Conservation (phyloP, 192 early-diverging fungal species). For the Hyaloraphidium curvatum region DNA sequence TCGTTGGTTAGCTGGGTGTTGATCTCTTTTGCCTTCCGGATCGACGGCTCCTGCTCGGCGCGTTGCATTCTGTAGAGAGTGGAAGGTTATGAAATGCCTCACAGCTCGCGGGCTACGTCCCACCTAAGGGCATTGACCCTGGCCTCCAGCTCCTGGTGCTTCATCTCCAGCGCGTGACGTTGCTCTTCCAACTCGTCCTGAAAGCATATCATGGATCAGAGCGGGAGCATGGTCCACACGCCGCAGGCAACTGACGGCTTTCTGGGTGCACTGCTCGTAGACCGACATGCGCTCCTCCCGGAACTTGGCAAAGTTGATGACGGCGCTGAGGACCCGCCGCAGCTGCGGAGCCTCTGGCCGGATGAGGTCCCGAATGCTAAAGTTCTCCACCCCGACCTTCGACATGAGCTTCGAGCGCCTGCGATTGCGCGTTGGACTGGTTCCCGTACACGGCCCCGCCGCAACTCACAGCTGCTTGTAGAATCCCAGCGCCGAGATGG, state of each 20-base stretch:
- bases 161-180: not conserved
- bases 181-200: conserved; percentile 1
- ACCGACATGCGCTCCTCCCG: conserved; percentile 51
- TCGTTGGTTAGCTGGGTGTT: conserved; percentile 31
- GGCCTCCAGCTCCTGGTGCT: not conserved
- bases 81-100: not conserved
- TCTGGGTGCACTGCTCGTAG: conserved; percentile 36
- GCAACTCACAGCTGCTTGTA: conserved; percentile 36
- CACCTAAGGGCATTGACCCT: not conserved
- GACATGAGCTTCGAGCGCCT: conserved; percentile 40
- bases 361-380: conserved; percentile 55
- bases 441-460: not conserved
- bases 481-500: conserved; percentile 38
- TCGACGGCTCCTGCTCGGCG: conserved; percentile 28
- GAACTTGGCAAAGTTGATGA: conserved; percentile 86
- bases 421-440: not conserved
- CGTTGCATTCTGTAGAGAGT: conserved; percentile 22
- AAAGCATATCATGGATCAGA: not conserved
- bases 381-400: conserved; percentile 53
- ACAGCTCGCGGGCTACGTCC: not conserved
- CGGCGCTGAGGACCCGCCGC: conserved; percentile 49
- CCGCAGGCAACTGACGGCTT: conserved; percentile 24
- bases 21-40: conserved; percentile 21
- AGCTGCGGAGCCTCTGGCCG: conserved; percentile 52
- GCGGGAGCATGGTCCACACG: not conserved